Conservation (phyloP, 192 early-diverging fungal genomes). For the Gonapodya prolifera region DNA sequence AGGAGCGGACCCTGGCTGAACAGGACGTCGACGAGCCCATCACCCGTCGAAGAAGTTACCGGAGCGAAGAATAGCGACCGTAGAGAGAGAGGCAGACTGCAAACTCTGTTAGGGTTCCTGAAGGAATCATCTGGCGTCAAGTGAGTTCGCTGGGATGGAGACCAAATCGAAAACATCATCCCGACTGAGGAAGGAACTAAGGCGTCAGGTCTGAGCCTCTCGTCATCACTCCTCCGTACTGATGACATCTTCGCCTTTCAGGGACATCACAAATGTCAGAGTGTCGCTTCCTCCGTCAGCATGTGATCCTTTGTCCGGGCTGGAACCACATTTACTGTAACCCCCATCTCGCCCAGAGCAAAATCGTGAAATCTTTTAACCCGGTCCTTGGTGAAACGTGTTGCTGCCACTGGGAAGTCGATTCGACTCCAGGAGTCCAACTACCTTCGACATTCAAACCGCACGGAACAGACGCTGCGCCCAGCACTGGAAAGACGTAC, state of each 20-base stretch:
- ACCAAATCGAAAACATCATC: not conserved
- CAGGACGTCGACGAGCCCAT: not conserved
- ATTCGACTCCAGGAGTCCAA: too few species aligned
- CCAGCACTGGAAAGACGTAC: slow-evolving; percentile 11
- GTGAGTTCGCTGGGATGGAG: slow-evolving; percentile 38
- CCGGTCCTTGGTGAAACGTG: slow-evolving; percentile 44
- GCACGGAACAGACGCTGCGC: not conserved
- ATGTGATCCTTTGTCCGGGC: slow-evolving; percentile 56
- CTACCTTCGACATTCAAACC: too few species aligned
- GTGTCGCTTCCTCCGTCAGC: slow-evolving; percentile 58
- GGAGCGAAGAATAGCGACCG: slow-evolving; percentile 5
- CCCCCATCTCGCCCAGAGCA: slow-evolving; percentile 11
- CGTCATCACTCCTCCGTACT: not conserved
- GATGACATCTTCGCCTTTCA: not conserved
- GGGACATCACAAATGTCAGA: slow-evolving; percentile 19
- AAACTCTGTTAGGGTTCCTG: slow-evolving; percentile 39
- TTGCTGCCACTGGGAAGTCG: slow-evolving; percentile 38
- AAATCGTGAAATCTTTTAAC: slow-evolving; percentile 43
- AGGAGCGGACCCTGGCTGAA: too few species aligned
- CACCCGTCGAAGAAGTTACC: not conserved
- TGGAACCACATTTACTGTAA: slow-evolving; percentile 31
- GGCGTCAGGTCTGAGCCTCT: not conserved
- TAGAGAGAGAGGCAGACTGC: slow-evolving; percentile 39
- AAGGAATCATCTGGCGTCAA: slow-evolving; percentile 53
- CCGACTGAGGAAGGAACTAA: not conserved